Base-by-base conservation (phyloP, 2,329 filamentous ascomycete species). In the Keithomyces neogunnii region DNA sequence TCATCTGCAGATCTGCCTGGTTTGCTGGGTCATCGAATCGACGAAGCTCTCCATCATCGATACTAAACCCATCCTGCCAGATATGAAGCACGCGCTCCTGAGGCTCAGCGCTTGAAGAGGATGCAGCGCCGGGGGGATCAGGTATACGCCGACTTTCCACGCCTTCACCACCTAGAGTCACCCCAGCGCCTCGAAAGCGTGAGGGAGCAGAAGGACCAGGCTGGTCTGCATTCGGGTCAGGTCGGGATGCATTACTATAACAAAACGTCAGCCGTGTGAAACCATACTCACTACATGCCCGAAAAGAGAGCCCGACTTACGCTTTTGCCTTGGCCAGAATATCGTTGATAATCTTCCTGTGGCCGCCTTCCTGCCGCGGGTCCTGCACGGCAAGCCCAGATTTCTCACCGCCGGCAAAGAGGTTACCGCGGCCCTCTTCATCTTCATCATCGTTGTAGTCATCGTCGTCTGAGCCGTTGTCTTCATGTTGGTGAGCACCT, bases 371-470 rank as follows among this genome's bases (percentile, higher is more conserved):
- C 43, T 68, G 67, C 48, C 65, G 62, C 1, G 83, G 83, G 59
- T 86, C 83, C 61, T 86, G 82, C 29, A 86, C 79, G 28, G 83
- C 84, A 45, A 86, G 67, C 0, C 81, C 84, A 32, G 88, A 92
- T 75, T 93, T 93, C 70, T 92, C 89, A 35, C 89, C 89, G 48
- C 89, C 89, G 26, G 89, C 85, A 66, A 91, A 93, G 56, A 91
- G 72, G 62, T 93, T 87, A 55, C 82, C 73, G 5, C 75, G 74
- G 30, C 76, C 74, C 56, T 82, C 77, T 36, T 80, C 73, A 31
- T 84, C 79, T 1, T 84, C 75, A 2, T 77, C 71, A 3, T 77
- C 72, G 1, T 76, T 73, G 29, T 76, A 71, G 6, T 77, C 73
- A n/a, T 80, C 73, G 13, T 83, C 78, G 3, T 79, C 76, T n/a